phyloP scores from a whole-genome alignment of 2,329 filamentous ascomycete species.

The Fusarium multiceps region DNA sequence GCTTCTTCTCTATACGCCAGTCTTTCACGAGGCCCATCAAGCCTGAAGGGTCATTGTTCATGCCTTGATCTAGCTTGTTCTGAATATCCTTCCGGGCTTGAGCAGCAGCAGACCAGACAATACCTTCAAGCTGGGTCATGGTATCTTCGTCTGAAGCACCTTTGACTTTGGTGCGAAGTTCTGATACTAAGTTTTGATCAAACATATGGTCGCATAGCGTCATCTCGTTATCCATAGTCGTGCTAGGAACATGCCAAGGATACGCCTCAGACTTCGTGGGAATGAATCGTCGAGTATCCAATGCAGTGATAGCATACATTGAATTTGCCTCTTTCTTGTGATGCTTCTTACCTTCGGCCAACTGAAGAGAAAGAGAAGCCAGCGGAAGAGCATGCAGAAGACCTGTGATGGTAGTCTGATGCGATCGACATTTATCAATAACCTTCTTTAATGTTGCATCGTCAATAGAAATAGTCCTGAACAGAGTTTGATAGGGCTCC shows the following conservation, averaged over 20 bases:
- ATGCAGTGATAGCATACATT: slow-evolving; percentile 34
- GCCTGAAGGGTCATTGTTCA: slow-evolving; percentile 40
- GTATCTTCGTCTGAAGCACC: slow-evolving; percentile 16
- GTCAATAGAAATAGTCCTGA: slow-evolving; percentile 36
- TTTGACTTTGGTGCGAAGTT: slow-evolving; percentile 34
- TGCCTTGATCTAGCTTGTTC: slow-evolving; percentile 28
- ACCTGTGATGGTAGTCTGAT: slow-evolving; percentile 47
- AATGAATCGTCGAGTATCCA: slow-evolving; percentile 36
- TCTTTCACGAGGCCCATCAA: slow-evolving; percentile 44
- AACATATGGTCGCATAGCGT: slow-evolving; percentile 28
- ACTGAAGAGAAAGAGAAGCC: slow-evolving; percentile 37
- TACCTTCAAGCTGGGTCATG: slow-evolving; percentile 26
- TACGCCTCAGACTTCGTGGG: slow-evolving; percentile 15
- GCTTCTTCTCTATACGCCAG: slow-evolving; percentile 35
- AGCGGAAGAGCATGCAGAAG: slow-evolving; percentile 44
- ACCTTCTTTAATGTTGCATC: slow-evolving; percentile 29
- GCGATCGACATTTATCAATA: slow-evolving; percentile 40
- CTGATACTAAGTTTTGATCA: slow-evolving; percentile 14
- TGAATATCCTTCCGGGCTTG: slow-evolving; percentile 30
- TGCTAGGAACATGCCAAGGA: slow-evolving; percentile 34
- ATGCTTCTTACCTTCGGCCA: slow-evolving; percentile 17
- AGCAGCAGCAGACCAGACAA: slow-evolving; percentile 26
- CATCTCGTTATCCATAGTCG: slow-evolving; percentile 36
- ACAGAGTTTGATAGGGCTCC: slow-evolving; percentile 34
- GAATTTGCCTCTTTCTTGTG: slow-evolving; percentile 21